Conservation (phyloP, 2,329 filamentous ascomycete genomes). For the Colletotrichum cordylinicola region DNA sequence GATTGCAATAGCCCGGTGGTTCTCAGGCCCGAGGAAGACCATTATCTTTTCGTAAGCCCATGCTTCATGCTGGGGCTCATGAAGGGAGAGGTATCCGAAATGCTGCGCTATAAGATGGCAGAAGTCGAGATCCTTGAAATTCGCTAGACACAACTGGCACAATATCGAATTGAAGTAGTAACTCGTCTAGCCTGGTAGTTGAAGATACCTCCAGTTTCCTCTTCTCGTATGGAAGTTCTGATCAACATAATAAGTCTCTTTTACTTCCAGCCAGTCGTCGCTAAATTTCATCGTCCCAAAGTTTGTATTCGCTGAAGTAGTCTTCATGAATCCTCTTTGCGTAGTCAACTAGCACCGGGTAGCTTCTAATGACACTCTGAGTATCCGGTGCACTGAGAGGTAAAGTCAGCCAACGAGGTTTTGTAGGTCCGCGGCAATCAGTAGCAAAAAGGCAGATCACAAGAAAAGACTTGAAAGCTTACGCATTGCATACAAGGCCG, state of each 20-base stretch:
- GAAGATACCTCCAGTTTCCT: neutral
- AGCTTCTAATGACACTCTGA: neutral
- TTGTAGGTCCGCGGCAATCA: neutral
- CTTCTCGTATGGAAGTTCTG: neutral
- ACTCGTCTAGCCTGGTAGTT: neutral
- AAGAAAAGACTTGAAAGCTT: slow-evolving; percentile 34
- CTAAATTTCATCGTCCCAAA: neutral
- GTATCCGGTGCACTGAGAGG: neutral
- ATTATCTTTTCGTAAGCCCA: neutral
- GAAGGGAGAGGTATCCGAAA: neutral
- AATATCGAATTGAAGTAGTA: neutral
- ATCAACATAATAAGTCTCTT: neutral
- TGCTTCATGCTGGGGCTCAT: neutral
- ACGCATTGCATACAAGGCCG: slow-evolving; percentile 59
- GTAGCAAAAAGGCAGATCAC: neutral
- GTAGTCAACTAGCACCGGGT: neutral
- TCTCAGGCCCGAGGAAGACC: neutral
- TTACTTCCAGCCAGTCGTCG: neutral
- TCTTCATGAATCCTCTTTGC: neutral
- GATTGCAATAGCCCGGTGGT: neutral
- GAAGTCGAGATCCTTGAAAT: neutral
- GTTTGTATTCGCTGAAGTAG: neutral
- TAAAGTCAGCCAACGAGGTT: neutral
- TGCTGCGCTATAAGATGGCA: neutral
- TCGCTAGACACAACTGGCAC: neutral